Percentiles rank a stretch among this genome's conserved stretches.
phyloP scores from a whole-genome alignment of 225 moss, liverwort and hornwort genomes.

The Pseudoscleropodium purum region DNA sequence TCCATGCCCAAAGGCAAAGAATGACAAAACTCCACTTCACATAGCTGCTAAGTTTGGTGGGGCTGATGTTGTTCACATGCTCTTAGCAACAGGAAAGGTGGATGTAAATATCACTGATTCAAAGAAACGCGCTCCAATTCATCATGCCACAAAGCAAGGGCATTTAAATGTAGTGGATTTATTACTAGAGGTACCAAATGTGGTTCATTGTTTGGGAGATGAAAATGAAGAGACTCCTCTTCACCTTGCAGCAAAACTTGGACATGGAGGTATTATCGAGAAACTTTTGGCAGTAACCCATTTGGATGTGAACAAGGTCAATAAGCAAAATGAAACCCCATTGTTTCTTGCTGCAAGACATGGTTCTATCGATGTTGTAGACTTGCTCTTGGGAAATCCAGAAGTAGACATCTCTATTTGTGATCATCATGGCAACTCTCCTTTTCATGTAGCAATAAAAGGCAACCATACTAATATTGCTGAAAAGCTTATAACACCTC shows the following conservation, averaged over 20 bases:
- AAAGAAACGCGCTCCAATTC: too few relatives aligned
- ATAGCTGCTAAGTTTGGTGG: not conserved
- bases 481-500: not conserved
- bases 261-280: not conserved
- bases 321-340: not conserved
- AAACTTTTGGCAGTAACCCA: not conserved
- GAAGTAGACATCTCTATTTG: not conserved
- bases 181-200: not conserved
- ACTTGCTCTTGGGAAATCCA: not conserved
- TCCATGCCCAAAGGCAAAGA: accelerated
- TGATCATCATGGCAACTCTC: not conserved
- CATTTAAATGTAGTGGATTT: not conserved
- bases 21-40: not conserved
- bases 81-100: not conserved
- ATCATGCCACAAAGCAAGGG: too few relatives aligned
- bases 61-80: not conserved
- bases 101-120: not conserved
- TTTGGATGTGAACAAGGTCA: not conserved
- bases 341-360: not conserved
- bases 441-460: not conserved
- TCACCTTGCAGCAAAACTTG: not conserved
- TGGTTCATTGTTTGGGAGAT: not conserved
- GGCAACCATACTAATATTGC: not conserved
- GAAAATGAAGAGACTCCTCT: not conserved
- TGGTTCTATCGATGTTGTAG: not conserved